Percentiles rank a stretch among this genome's conserved stretches.
phyloP scores from a whole-genome alignment of 352 stramenopile genomes.

The Globisporangium spiculum region DNA sequence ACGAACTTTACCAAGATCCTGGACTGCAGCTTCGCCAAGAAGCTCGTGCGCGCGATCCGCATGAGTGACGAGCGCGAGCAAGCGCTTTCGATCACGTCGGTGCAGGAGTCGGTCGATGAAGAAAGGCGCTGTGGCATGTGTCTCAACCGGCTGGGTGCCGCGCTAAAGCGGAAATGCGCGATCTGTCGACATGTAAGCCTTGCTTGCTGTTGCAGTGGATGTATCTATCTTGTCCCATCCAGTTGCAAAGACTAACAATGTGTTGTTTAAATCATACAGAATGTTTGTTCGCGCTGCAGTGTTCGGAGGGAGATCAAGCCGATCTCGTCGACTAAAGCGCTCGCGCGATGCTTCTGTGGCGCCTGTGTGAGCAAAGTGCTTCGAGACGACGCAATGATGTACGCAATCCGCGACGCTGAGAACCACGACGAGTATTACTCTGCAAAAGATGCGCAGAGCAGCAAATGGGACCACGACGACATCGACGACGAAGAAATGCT shows the following conservation, averaged over 20 bases:
- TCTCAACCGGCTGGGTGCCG: constrained; percentile 23
- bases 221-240: neutral
- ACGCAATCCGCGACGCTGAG: constrained; percentile 36
- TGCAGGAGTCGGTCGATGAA: constrained; percentile 30
- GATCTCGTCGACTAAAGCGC: constrained; percentile 13
- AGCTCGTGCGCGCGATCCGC: constrained; percentile 46
- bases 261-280: neutral
- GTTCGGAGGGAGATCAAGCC: constrained; percentile 44
- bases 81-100: constrained; percentile 28
- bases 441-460: constrained; percentile 4
- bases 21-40: constrained; percentile 55
- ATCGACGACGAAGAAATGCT: constrained; percentile 34
- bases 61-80: constrained; percentile 25
- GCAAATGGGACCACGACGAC: constrained; percentile 39
- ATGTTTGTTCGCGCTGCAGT: constrained; percentile 44
- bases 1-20: constrained; percentile 37
- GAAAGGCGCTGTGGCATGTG: constrained; percentile 56
- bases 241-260: neutral
- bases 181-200: constrained; percentile 38
- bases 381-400: constrained; percentile 47
- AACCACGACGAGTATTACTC: neutral
- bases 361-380: constrained; percentile 51
- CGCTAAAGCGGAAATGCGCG: constrained; percentile 40
- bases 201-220: neutral
- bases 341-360: constrained; percentile 58